phyloP scores from a whole-genome alignment of 2,329 filamentous ascomycete genomes.

The Thelonectria olida region DNA sequence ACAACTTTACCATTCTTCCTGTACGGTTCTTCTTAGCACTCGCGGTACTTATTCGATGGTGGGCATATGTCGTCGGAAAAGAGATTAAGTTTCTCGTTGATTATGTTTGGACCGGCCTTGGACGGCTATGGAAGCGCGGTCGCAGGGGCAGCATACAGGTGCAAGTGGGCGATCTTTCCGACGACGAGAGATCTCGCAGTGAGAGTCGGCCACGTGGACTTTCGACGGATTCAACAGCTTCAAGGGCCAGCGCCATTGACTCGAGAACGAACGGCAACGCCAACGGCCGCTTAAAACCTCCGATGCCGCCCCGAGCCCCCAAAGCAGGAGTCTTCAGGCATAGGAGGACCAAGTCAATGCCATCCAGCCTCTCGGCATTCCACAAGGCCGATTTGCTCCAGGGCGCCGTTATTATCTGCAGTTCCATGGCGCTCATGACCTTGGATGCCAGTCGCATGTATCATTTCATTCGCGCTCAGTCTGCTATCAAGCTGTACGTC shows the following conservation, averaged over 20 bases:
- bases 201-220: slow-evolving; percentile 48
- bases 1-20: slow-evolving; percentile 94
- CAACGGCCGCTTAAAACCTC: slow-evolving; percentile 27
- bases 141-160: slow-evolving; percentile 54
- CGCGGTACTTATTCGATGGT: slow-evolving; percentile 80
- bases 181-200: slow-evolving; percentile 50
- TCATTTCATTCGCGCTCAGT: slow-evolving; percentile 94
- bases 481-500: slow-evolving; percentile 97
- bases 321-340: slow-evolving; percentile 61
- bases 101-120: slow-evolving; percentile 83
- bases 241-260: slow-evolving; percentile 18
- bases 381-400: slow-evolving; percentile 97
- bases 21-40: slow-evolving; percentile 86
- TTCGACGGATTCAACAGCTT: slow-evolving; percentile 26
- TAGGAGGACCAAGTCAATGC: slow-evolving; percentile 81
- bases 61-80: slow-evolving; percentile 74
- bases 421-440: slow-evolving; percentile 84
- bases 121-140: slow-evolving; percentile 77
- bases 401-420: slow-evolving; percentile 86
- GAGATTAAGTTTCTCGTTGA: slow-evolving; percentile 77
- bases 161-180: slow-evolving; percentile 45
- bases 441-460: slow-evolving; percentile 98
- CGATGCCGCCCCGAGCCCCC: slow-evolving; percentile 32
- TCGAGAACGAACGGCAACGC: slow-evolving; percentile 18
- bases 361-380: slow-evolving; percentile 84